Base-by-base conservation (phyloP, 2,329 filamentous ascomycete genomes). In the Dothistroma pini region DNA sequence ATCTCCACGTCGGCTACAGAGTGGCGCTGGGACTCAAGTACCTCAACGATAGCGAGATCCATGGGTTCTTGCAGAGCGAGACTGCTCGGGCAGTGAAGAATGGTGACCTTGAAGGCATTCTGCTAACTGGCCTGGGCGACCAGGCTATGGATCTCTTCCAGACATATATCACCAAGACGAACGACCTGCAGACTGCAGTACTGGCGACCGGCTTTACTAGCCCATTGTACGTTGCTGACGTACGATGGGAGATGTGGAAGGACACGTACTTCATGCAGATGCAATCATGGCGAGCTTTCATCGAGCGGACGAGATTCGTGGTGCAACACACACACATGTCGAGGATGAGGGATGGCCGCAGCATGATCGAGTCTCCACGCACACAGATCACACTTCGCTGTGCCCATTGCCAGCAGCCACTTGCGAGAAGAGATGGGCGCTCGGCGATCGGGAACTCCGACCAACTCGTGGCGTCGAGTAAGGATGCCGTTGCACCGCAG, bases 141-240 rank as follows among this genome's bases (percentile, higher is more conserved):
- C 80, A 81, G 57, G 81, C 88, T 56, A 86, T 93, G 60, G 88
- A 92, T 71, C 84, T 95, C 19, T 84, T 93, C 62, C 88, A 89
- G 63, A 84, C 85, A 55, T 91, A 92, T 74, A 83, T 95, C 51
- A 82, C 87, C 68, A 89, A 88, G 67, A 91, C 89, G 72, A 83
- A 86, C 70, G 90, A 93, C 73, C 82, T 90, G 25, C 91, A 96
- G 76, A 92, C 90, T 1, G 89, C 90, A 1, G 88, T 89, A 0
- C 80, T 95, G 1, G 84, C 91, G 62, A 84, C 90, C 60, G 88
- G 88, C 12, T 87, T 89, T 72, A 89, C 88, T 66, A 85, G 86
- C 59, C 90, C 90, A 0, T 83, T 86, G 9, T 93, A 91, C 74
- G 86, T 93, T 66, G 84, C 89, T 74, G 91, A 95, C 73, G 79